Evolutionary conservation across 164 flowering plant genomes (phyloP), one percentile per base, ranked within the genome.

Genomic region (Echeveria elegans): DNA sequence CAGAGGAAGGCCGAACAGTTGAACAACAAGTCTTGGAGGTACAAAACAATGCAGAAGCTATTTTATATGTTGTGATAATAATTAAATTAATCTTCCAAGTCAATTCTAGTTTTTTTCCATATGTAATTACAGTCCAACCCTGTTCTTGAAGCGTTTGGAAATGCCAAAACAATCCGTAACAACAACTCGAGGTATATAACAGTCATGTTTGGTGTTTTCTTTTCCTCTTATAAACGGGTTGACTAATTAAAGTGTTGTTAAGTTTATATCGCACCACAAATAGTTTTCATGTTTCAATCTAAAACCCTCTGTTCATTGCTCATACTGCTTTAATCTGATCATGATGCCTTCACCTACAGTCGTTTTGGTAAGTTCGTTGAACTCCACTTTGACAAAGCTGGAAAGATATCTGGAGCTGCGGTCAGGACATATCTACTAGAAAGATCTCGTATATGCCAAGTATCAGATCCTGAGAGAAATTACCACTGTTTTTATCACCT

Each of bases 401-500:
- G 47, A 4, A 43, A 43, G 47, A 88, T 88, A 72, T 88, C 95
- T 37, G 95, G 95, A 67, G 95, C 95, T 52, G 95, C 95, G 58
- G 70, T 88, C 21, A 74, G 89, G 71, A 88, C 94, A 26, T 88
- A 88, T 72, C 76, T 88, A 66, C 88, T 88, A 26, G 94, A 88
- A 73, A 81, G 95, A 64, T 88, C 95, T 47, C 89, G 95, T 64
- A 90, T 88, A 43, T 43, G 47, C 47, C 47, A 43, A 43, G 47
- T 43, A 16, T 43, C 47, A 43, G 47, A 43, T 9, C 47, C 47
- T 43, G 47, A 43, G 47, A 43, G 47, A 72, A 88, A 88, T 78
- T 88, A 88, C 69, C 95, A 88, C 72, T 88, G 95, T 77, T 88
- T 88, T 73, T 88, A 88, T 77, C 89, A 85, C 71, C 89, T 88